Evolutionary conservation across 2,329 filamentous ascomycete species (phyloP).

Genomic region (Phyllosticta citriasiana): DNA sequence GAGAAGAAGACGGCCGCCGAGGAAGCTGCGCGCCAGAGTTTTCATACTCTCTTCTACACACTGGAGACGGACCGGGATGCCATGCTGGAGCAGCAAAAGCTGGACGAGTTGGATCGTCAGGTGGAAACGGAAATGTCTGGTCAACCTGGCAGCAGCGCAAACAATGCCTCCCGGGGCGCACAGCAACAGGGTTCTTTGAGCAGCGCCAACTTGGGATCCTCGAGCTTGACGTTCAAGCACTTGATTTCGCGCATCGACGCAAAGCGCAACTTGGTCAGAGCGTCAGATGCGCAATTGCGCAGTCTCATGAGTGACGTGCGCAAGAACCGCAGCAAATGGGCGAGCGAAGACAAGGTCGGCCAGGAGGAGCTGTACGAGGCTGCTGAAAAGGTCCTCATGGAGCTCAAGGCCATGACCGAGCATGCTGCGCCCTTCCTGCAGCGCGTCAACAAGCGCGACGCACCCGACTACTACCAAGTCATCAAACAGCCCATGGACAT

Average conservation of each 20-base stretch:
- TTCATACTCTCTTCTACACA: conserved; percentile 90
- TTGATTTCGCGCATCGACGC: conserved; percentile 91
- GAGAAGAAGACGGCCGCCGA: conserved; percentile 86
- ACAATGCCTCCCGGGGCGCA: conserved; percentile 38
- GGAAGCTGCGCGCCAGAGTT: conserved; percentile 79
- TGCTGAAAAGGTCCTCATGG: conserved; percentile 89
- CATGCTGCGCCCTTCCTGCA: conserved; percentile 94
- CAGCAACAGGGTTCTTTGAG: conserved; percentile 81
- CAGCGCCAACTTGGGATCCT: conserved; percentile 88
- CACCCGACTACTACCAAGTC: conserved; percentile 85
- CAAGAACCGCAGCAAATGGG: conserved; percentile 98
- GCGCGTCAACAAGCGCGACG: conserved; percentile 92
- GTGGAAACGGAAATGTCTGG: conserved; percentile 89
- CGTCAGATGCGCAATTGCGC: conserved; percentile 85
- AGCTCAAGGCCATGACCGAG: conserved; percentile 93
- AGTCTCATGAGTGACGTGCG: conserved; percentile 93
- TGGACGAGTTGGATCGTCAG: conserved; percentile 93
- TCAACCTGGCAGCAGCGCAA: conserved; percentile 43
- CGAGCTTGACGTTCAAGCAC: conserved; percentile 91
- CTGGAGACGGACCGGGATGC: conserved; percentile 90
- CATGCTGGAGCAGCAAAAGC: conserved; percentile 93
- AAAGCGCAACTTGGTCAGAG: conserved; percentile 80
- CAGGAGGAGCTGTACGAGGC: conserved; percentile 98
- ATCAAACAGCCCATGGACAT: conserved; percentile 98
- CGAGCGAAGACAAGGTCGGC: conserved; percentile 91